These are phyloP conservation scores for Eremothecium cymbalariae DNA, from an alignment of 1,139 yeast species.

Conservation along the genomic window DNA sequence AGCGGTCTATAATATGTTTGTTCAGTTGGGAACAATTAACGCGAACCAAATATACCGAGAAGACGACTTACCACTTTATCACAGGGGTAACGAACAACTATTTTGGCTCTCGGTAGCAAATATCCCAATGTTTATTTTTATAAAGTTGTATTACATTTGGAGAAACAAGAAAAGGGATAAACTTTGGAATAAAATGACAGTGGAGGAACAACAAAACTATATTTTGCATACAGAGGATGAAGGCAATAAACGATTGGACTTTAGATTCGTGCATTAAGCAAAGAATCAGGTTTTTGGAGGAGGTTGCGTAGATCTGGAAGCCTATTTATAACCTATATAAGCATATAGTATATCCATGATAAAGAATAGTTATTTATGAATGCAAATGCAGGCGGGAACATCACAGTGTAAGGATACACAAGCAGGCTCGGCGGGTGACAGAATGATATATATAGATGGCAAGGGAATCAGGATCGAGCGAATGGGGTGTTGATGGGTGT, in stretches of 20 bases:
- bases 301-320: too few relatives aligned
- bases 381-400: too few relatives aligned
- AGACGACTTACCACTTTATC: constrained; percentile 52
- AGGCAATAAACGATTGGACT: constrained; percentile 44
- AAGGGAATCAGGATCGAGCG: too few relatives aligned
- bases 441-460: too few relatives aligned
- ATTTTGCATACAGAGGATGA: constrained; percentile 34
- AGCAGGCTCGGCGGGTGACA: too few relatives aligned
- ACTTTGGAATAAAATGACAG: constrained; percentile 37
- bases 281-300: too few relatives aligned
- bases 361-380: too few relatives aligned
- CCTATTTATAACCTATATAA: too few relatives aligned
- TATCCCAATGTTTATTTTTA: constrained; percentile 21
- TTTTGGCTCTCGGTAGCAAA: constrained; percentile 35
- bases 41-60: constrained; percentile 35
- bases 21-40: constrained; percentile 45
- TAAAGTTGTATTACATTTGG: constrained; percentile 36
- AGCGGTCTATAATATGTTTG: constrained; percentile 55
- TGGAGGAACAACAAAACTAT: constrained; percentile 37
- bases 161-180: constrained; percentile 36
- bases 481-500: too few relatives aligned
- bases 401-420: too few relatives aligned
- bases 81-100: constrained; percentile 44
- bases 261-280: constrained; percentile 25
- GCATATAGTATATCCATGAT: too few relatives aligned